phyloP scores from a whole-genome alignment of 495 filamentous ascomycete species.

The Trichoderma virens region DNA sequence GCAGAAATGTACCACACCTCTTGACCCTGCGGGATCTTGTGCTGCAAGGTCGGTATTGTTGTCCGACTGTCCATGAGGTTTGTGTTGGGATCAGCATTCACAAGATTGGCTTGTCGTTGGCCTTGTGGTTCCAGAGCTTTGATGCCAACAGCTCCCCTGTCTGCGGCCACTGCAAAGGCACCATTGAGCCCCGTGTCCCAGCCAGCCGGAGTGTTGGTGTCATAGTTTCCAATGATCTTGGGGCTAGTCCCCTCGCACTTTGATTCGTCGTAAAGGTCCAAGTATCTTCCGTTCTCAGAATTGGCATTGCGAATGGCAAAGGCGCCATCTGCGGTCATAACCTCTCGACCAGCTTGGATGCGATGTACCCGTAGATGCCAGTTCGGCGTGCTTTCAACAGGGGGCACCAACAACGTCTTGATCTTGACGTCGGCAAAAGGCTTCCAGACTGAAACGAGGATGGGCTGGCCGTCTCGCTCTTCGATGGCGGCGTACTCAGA shows the following conservation, averaged over 20 bases:
- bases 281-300: constrained; percentile 48
- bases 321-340: constrained; percentile 61
- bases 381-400: constrained; percentile 42
- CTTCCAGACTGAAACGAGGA: constrained; percentile 59
- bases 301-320: constrained; percentile 63
- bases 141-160: constrained; percentile 61
- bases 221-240: constrained; percentile 48
- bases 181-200: constrained; percentile 40
- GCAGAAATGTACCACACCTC: constrained; percentile 42
- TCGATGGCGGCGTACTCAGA: constrained; percentile 52
- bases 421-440: constrained; percentile 60
- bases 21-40: constrained; percentile 37
- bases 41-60: constrained; percentile 58
- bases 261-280: constrained; percentile 42
- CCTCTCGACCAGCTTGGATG: constrained; percentile 44
- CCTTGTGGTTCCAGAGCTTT: constrained; percentile 42
- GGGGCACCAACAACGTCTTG: constrained; percentile 57
- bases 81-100: constrained; percentile 70
- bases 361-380: constrained; percentile 64
- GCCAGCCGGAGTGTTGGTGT: constrained; percentile 47
- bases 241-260: constrained; percentile 41
- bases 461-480: constrained; percentile 35
- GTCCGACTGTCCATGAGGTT: constrained; percentile 65
- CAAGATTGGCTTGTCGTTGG: constrained; percentile 28
- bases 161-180: constrained; percentile 52